Base-by-base conservation (phyloP, 2,329 filamentous ascomycete species). In the Knoxdaviesia capensis region DNA sequence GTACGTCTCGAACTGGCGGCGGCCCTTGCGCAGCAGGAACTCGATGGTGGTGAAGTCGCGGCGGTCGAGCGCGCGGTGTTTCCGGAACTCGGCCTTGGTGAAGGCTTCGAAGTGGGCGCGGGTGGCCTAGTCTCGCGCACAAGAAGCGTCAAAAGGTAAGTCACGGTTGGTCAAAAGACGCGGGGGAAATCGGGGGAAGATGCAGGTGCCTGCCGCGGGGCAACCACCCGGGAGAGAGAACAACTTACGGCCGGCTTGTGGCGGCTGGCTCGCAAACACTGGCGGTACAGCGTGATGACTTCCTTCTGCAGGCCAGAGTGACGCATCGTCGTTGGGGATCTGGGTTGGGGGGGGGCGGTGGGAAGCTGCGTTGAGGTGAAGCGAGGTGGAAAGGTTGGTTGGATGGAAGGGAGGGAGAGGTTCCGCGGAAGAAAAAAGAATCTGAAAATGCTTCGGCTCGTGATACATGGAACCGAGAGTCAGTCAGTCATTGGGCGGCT, bases 271-370 rank as follows among this genome's bases (percentile, higher is more conserved):
- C 87, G 74, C 30, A 98, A 64, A 53, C 88, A 96, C 54, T 76
- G 73, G 45, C 88, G 77, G 57, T 96, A 98, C 9, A 98, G 71
- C 33, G 76, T 68, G 41, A 96, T 59, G 4, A 94, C 88, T 53
- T 94, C 85, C 52, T 74, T 79, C 56, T 96, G 88, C n/a, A 96
- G 66, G 34, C 90, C 90, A 6, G 87, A 93, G 30, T 87, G 65
- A 51, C 75, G 50, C 51, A 53, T 56, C 28, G 38, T 47, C 43
- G 38, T 43, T 44, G 38, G 20, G 20, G 20, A 20, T 20, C 20
- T 20, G 20, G 20, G 20, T 20, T 20, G 20, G 20, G 20, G 20
- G 20, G 20, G 20, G 20, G 20, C 20, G 20, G 20, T 20, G 20
- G 20, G 20, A 20, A 20, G 20, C 20, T 20, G 20, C 20, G 20